Evolutionary conservation across 2,329 filamentous ascomycete species (phyloP).

Genomic region (Hysterium pulicare): DNA sequence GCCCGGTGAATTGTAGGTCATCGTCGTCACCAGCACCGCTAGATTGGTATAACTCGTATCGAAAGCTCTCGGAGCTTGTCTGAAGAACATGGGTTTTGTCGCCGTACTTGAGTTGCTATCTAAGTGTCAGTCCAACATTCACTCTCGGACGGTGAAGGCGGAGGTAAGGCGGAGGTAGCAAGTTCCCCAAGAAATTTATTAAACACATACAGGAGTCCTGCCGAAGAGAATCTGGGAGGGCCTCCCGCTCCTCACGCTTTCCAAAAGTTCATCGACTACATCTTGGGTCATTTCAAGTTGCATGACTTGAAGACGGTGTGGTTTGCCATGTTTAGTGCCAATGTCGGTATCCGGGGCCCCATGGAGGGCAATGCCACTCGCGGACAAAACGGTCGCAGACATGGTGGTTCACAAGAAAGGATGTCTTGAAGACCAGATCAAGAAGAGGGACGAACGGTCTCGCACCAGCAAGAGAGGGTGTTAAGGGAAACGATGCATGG

Average conservation of each 20-base stretch:
- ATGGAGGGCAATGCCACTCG: slow-evolving; percentile 34
- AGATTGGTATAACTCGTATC: slow-evolving; percentile 56
- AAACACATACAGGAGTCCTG: slow-evolving; percentile 37
- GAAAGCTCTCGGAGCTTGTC: slow-evolving; percentile 51
- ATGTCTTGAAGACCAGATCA: slow-evolving; percentile 16
- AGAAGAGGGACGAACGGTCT: slow-evolving; percentile 27
- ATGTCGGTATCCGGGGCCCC: slow-evolving; percentile 38
- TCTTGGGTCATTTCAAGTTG: slow-evolving; percentile 41
- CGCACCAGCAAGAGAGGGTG: slow-evolving; percentile 28
- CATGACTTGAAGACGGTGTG: slow-evolving; percentile 36
- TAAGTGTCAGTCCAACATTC: slow-evolving; percentile 25
- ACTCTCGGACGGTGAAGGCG: slow-evolving; percentile 3
- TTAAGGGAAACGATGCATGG: slow-evolving; percentile 38
- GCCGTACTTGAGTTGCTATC: slow-evolving; percentile 55
- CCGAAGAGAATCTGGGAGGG: slow-evolving; percentile 39
- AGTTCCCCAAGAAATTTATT: background rate
- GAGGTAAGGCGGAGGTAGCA: slow-evolving; percentile 3
- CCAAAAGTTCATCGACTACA: slow-evolving; percentile 40
- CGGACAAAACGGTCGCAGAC: slow-evolving; percentile 24
- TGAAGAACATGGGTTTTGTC: slow-evolving; percentile 55
- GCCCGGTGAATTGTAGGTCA: slow-evolving; percentile 54
- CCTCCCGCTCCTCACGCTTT: slow-evolving; percentile 34
- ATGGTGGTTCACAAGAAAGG: slow-evolving; percentile 19
- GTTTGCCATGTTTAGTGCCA: slow-evolving; percentile 26
- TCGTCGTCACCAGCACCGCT: slow-evolving; percentile 40